These are phyloP conservation scores for Mariannaea elegans DNA, from an alignment of 2,329 filamentous ascomycete genomes.

Conservation along the genomic window DNA sequence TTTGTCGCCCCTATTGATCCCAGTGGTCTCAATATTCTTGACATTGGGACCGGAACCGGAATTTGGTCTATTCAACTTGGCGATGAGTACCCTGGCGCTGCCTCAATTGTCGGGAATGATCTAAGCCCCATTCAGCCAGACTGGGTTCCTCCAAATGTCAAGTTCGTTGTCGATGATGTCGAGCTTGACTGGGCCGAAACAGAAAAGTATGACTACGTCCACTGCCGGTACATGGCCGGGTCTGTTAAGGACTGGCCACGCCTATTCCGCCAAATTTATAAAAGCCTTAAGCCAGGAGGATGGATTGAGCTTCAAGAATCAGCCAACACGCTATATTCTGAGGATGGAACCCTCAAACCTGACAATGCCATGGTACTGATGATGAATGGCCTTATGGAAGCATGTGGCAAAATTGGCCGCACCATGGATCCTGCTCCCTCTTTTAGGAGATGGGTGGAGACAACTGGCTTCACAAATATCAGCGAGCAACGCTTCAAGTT, in stretches of 20 bases:
- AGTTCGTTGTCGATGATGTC: slow-evolving; percentile 66
- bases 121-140: slow-evolving; percentile 53
- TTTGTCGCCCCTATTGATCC: too few relatives aligned
- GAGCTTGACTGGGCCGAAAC: slow-evolving; percentile 59
- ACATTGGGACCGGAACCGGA: slow-evolving; percentile 13
- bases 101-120: slow-evolving; percentile 48
- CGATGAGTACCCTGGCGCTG: slow-evolving; percentile 46
- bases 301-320: slow-evolving; percentile 58
- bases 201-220: slow-evolving; percentile 41
- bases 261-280: neutral
- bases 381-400: slow-evolving; percentile 34
- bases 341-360: slow-evolving; percentile 49
- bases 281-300: slow-evolving; percentile 55
- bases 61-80: slow-evolving; percentile 29
- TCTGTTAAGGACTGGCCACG: slow-evolving; percentile 41
- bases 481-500: slow-evolving; percentile 44
- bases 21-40: slow-evolving; percentile 9
- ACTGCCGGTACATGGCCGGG: slow-evolving; percentile 44
- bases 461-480: slow-evolving; percentile 49
- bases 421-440: slow-evolving; percentile 42
- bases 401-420: slow-evolving; percentile 41
- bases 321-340: slow-evolving; percentile 47
- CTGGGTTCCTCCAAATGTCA: slow-evolving; percentile 63
- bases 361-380: slow-evolving; percentile 47
- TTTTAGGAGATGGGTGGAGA: slow-evolving; percentile 41